Conservation (phyloP, 2,329 filamentous ascomycete genomes). For the Grosmannia clavigera region DNA sequence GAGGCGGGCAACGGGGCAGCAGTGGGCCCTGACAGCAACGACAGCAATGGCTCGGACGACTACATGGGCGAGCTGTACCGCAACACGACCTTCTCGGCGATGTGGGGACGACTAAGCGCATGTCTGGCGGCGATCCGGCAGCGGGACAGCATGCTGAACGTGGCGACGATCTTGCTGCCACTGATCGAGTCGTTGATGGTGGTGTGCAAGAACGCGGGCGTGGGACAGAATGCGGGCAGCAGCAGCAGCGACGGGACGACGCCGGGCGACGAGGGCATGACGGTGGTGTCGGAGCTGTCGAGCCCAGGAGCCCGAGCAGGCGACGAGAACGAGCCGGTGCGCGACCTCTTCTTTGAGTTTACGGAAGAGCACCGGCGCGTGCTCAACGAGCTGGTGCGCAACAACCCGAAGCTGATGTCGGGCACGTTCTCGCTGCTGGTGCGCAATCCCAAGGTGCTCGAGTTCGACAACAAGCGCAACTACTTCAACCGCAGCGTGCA, state of each 20-base stretch:
- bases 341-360: constrained; percentile 83
- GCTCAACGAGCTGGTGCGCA: constrained; percentile 90
- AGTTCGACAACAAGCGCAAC: constrained; percentile 99
- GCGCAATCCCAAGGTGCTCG: constrained; percentile 96
- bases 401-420: constrained; percentile 97
- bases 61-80: constrained; percentile 81
- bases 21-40: constrained; percentile 50
- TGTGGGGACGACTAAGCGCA: constrained; percentile 86
- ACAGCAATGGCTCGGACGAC: constrained; percentile 68
- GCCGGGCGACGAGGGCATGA: not conserved
- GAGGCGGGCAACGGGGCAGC: not conserved
- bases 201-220: constrained; percentile 71
- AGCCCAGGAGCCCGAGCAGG: no score
- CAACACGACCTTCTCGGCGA: constrained; percentile 74
- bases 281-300: not conserved
- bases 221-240: constrained; percentile 12
- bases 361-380: constrained; percentile 97
- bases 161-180: constrained; percentile 87
- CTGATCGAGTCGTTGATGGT: constrained; percentile 97
- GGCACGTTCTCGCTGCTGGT: constrained; percentile 92
- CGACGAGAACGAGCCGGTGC: constrained; percentile 54
- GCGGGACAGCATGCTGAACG: constrained; percentile 90
- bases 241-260: constrained; percentile 12
- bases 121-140: constrained; percentile 81
- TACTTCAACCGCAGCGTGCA: constrained; percentile 96